These are phyloP conservation scores for Paraphaeosphaeria sporulosa DNA, from an alignment of 2,329 filamentous ascomycete genomes.

Conservation along the genomic window DNA sequence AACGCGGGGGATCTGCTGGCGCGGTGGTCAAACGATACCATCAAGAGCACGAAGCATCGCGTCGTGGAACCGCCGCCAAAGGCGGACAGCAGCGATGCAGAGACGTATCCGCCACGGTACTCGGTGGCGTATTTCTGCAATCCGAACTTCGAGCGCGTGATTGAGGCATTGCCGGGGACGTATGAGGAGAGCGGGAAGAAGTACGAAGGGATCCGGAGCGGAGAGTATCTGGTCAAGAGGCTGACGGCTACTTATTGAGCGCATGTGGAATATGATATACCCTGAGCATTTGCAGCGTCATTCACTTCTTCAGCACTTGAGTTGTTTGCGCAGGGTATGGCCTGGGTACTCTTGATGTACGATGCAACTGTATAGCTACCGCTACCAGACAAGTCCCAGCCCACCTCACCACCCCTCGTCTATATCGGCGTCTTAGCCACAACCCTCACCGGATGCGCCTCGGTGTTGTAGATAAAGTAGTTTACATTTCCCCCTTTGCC, in stretches of 20 bases:
- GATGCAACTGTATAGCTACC: background rate
- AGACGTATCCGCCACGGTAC: conserved; percentile 75
- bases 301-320: background rate
- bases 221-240: conserved; percentile 81
- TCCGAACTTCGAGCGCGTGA: conserved; percentile 76
- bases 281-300: conserved; percentile 1
- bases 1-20: conserved; percentile 89
- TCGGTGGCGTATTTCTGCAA: conserved; percentile 95
- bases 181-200: conserved; percentile 75
- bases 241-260: conserved; percentile 71
- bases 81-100: conserved; percentile 54
- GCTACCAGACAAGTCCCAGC: background rate
- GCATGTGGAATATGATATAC: conserved; percentile 3
- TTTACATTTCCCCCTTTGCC: conserved; percentile 27
- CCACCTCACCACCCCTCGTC: background rate
- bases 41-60: conserved; percentile 88
- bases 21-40: conserved; percentile 89
- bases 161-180: conserved; percentile 83
- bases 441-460: conserved; percentile 36
- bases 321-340: background rate
- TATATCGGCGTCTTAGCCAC: conserved; percentile 23
- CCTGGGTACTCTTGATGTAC: background rate
- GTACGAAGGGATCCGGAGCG: conserved; percentile 78
- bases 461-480: conserved; percentile 37
- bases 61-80: conserved; percentile 80